Conservation (phyloP, 164 flowering plant genomes). For the Chimonanthus praecox region DNA sequence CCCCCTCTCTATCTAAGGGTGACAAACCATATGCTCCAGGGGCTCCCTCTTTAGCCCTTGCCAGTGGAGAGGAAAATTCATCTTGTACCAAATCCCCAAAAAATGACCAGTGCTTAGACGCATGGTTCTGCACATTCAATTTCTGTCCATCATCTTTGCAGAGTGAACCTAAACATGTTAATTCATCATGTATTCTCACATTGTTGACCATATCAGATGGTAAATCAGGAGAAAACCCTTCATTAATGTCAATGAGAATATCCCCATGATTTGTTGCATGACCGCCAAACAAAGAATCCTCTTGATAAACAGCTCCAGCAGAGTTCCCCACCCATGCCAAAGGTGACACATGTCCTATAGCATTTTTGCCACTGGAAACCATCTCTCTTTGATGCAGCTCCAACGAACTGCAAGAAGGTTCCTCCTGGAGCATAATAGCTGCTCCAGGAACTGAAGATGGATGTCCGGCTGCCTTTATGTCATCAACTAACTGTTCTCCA, state of each 20-base stretch:
- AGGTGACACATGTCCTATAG: slow-evolving; percentile 19
- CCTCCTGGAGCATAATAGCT: slow-evolving; percentile 24
- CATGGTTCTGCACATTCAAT: slow-evolving; percentile 78
- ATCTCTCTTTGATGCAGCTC: slow-evolving; percentile 30
- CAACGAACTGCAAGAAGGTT: slow-evolving; percentile 26
- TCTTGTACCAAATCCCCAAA: slow-evolving; percentile 77
- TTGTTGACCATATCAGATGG: slow-evolving; percentile 75
- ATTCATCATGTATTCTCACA: slow-evolving; percentile 38
- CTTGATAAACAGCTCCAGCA: slow-evolving; percentile 25
- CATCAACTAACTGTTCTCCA: slow-evolving; percentile 11
- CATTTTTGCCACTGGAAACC: slow-evolving; percentile 10
- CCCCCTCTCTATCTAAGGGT: slow-evolving; percentile 28
- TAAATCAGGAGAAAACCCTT: slow-evolving; percentile 79
- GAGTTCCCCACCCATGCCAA: slow-evolving; percentile 28
- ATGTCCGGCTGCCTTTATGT: slow-evolving; percentile 18
- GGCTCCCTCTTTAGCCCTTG: slow-evolving; percentile 34
- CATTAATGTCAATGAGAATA: slow-evolving; percentile 81
- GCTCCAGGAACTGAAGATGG: slow-evolving; percentile 18
- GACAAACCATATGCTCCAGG: slow-evolving; percentile 29
- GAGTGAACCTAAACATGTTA: slow-evolving; percentile 30
- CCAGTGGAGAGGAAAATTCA: slow-evolving; percentile 40
- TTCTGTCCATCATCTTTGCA: slow-evolving; percentile 73
- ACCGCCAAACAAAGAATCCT: slow-evolving; percentile 19
- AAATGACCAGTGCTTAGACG: slow-evolving; percentile 86
- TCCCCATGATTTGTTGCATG: slow-evolving; percentile 40